Percentiles rank a stretch among this genome's conserved stretches.
Conservation (phyloP, 1,139 yeast genomes). For the Magnusiomyces tetraspermus region DNA sequence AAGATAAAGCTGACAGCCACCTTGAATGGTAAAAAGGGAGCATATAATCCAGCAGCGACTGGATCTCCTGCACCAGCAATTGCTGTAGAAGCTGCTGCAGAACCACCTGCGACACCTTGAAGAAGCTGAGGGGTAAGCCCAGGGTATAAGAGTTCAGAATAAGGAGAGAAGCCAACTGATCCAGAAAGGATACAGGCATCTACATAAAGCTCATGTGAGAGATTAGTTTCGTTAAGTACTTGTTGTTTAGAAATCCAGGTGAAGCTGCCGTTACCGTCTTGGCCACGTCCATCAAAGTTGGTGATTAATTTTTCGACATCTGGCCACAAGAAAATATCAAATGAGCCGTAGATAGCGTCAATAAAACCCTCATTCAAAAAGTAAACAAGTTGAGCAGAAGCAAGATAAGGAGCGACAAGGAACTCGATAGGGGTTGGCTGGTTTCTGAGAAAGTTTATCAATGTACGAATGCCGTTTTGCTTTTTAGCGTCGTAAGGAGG, state of each 20-base stretch:
- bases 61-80: constrained; percentile 36
- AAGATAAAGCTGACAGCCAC: constrained; percentile 7
- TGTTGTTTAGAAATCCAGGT: constrained; percentile 53
- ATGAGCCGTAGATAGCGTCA: constrained; percentile 77
- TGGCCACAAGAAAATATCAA: constrained; percentile 58
- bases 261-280: constrained; percentile 37
- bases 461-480: constrained; percentile 36
- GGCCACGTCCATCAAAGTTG: constrained; percentile 57
- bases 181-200: constrained; percentile 55
- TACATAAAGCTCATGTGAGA: constrained; percentile 56
- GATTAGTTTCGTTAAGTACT: constrained; percentile 49
- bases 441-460: constrained; percentile 49
- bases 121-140: constrained; percentile 33
- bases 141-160: constrained; percentile 25
- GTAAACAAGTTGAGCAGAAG: constrained; percentile 76
- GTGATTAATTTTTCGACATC: constrained; percentile 63
- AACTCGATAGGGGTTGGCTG: constrained; percentile 45
- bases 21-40: constrained; percentile 17
- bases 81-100: constrained; percentile 26
- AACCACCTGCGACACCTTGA: constrained; percentile 3
- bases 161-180: constrained; percentile 45
- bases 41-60: constrained; percentile 30
- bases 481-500: constrained; percentile 20
- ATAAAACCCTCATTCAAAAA: constrained; percentile 42
- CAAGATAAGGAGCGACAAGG: constrained; percentile 72